These are phyloP conservation scores for Paxillus rubicundulus DNA, from an alignment of 768 basidiomycete species.

Conservation along the genomic window DNA sequence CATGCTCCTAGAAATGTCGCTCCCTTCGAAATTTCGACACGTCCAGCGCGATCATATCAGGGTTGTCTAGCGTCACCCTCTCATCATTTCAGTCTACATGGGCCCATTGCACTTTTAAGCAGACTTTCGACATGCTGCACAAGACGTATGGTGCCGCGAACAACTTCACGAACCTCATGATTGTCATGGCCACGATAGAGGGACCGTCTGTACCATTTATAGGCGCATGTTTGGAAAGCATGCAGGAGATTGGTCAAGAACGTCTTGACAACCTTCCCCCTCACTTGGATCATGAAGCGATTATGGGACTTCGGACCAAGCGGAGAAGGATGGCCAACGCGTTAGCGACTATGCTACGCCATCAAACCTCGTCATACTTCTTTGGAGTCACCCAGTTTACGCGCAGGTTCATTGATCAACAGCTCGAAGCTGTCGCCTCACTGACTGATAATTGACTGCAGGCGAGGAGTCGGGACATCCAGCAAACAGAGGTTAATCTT, in stretches of 20 bases:
- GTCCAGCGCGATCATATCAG: slow-evolving; percentile 64
- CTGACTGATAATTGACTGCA: slow-evolving; percentile 55
- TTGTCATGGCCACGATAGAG: slow-evolving; percentile 38
- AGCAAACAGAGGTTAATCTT: slow-evolving; percentile 43
- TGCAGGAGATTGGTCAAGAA: slow-evolving; percentile 54
- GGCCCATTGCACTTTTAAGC: slow-evolving; percentile 57
- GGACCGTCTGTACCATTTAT: slow-evolving; percentile 70
- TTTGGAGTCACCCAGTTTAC: slow-evolving; percentile 46
- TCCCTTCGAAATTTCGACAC: slow-evolving; percentile 63
- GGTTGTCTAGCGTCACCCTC: slow-evolving; percentile 58
- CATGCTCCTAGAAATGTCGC: slow-evolving; percentile 56
- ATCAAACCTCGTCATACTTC: slow-evolving; percentile 52
- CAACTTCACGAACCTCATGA: slow-evolving; percentile 40
- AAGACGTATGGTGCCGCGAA: slow-evolving; percentile 57
- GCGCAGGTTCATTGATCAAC: slow-evolving; percentile 45
- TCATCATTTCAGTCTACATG: slow-evolving; percentile 59
- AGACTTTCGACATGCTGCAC: slow-evolving; percentile 48
- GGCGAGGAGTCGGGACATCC: slow-evolving; percentile 58
- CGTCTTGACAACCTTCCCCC: slow-evolving; percentile 35
- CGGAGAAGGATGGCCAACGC: slow-evolving; percentile 57
- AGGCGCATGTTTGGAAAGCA: slow-evolving; percentile 58
- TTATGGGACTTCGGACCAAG: slow-evolving; percentile 50
- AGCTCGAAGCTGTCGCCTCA: slow-evolving; percentile 39
- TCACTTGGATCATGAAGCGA: slow-evolving; percentile 12
- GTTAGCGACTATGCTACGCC: slow-evolving; percentile 52